Evolutionary conservation across 805 yeast species (phyloP).

Genomic region (Candida chilensis): DNA sequence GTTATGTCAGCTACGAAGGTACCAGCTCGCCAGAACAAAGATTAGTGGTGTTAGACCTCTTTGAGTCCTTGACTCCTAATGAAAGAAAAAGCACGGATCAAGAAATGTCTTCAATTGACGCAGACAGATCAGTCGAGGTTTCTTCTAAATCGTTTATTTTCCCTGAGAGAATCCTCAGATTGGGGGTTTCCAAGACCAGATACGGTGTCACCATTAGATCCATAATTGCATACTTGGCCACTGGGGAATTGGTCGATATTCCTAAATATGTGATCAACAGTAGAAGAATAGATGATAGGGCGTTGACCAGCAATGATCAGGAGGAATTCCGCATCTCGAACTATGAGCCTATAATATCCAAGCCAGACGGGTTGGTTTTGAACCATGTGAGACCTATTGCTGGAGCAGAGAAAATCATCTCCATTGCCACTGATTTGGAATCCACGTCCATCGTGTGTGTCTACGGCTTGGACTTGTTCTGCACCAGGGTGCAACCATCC

Average conservation of each 20-base stretch:
- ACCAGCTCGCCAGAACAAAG: conserved; percentile 39
- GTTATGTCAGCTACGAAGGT: conserved; percentile 45
- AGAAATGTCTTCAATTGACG: conserved; percentile 22
- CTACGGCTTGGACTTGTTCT: conserved; percentile 62
- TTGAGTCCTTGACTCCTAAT: conserved; percentile 54
- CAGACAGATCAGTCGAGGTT: conserved; percentile 34
- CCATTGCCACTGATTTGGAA: conserved; percentile 63
- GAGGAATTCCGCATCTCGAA: conserved; percentile 50
- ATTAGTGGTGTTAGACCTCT: conserved; percentile 69
- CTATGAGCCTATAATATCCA: conserved; percentile 54
- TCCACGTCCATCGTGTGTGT: conserved; percentile 70
- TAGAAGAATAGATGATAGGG: conserved; percentile 53
- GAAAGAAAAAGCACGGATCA: conserved; percentile 15
- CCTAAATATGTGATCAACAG: conserved; percentile 67
- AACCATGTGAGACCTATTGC: conserved; percentile 37
- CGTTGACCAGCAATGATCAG: conserved; percentile 40
- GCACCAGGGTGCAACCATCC: conserved; percentile 74
- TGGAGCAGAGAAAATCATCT: conserved; percentile 20
- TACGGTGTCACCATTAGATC: conserved; percentile 65
- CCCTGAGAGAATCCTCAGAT: conserved; percentile 46
- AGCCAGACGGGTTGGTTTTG: conserved; percentile 38
- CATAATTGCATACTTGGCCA: conserved; percentile 45
- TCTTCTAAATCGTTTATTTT: conserved; percentile 47
- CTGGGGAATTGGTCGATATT: conserved; percentile 56
- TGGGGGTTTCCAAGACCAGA: conserved; percentile 49